Percentiles rank a stretch among this genome's conserved stretches.
phyloP scores from a whole-genome alignment of 345 rosid species.

The Anastatica hierochuntica region DNA sequence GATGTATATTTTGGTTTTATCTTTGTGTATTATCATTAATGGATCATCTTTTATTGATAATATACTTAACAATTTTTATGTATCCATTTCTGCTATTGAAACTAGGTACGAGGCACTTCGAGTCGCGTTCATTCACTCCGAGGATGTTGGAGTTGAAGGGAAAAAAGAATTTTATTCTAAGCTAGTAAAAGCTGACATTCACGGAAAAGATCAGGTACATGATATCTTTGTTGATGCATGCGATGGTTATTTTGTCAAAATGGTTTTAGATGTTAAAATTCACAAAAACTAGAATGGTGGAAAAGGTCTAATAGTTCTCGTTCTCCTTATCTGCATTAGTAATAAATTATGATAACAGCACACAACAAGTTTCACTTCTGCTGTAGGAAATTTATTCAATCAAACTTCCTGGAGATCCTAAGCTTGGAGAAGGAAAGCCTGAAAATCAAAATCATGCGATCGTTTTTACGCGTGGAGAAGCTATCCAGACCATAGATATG shows the following conservation, averaged over 20 bases:
- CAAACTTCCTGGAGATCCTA: conserved; percentile 95
- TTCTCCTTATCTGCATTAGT: neutral
- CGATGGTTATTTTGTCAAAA: neutral
- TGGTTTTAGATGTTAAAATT: conserved; percentile 8
- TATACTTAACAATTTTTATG: neutral
- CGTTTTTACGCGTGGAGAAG: conserved; percentile 92
- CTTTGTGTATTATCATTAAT: neutral
- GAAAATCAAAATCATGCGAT: conserved; percentile 98
- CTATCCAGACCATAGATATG: conserved; percentile 98
- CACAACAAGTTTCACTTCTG: neutral
- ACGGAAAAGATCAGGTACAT: conserved; percentile 97
- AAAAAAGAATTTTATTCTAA: conserved; percentile 67
- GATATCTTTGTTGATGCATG: conserved; percentile 1
- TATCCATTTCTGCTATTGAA: conserved; percentile 6
- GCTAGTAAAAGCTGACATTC: conserved; percentile 92
- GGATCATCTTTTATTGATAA: neutral
- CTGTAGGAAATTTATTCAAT: conserved; percentile 82
- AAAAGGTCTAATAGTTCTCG: neutral
- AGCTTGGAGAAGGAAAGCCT: conserved; percentile 99
- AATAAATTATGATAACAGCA: neutral
- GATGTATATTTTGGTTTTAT: neutral
- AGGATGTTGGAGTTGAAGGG: conserved; percentile 65
- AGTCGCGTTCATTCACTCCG: conserved; percentile 90
- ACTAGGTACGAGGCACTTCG: conserved; percentile 91
- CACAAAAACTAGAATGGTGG: conserved; percentile 6